phyloP scores from a whole-genome alignment of 768 basidiomycete species.

The Auricularia sp. region DNA sequence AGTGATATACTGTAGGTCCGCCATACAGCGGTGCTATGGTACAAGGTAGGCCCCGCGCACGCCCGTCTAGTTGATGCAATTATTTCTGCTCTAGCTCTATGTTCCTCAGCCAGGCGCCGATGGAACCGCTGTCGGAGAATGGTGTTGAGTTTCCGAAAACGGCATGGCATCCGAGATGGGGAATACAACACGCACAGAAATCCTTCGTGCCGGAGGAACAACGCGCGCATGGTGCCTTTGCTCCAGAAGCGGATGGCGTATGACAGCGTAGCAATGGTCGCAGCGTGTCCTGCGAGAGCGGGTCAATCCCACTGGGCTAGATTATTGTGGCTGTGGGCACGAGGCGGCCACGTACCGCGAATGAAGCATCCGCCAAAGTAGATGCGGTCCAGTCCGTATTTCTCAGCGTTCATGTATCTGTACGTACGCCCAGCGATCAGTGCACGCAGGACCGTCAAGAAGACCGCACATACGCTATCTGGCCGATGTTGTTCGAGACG shows the following conservation, averaged over 20 bases:
- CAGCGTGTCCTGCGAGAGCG: conserved; percentile 67
- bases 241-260: conserved; percentile 99
- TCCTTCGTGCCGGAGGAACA: conserved; percentile 96
- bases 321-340: not conserved
- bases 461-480: conserved; percentile 79
- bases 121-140: conserved; percentile 54
- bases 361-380: conserved; percentile 99
- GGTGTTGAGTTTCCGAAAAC: conserved; percentile 7
- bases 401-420: conserved; percentile 99
- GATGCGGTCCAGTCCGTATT: conserved; percentile 91
- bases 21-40: not conserved
- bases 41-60: not conserved
- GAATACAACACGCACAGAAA: conserved; percentile 58
- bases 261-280: conserved; percentile 93
- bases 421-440: conserved; percentile 11
- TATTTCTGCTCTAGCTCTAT: conserved; percentile 53
- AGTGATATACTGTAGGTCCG: not conserved
- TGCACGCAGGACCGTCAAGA: not conserved
- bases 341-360: conserved; percentile 50
- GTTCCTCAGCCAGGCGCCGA: conserved; percentile 98
- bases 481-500: conserved; percentile 97
- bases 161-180: not conserved
- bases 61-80: not conserved
- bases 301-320: conserved; percentile 12
- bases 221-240: conserved; percentile 89